Percentiles rank a stretch among this genome's conserved stretches.
These are phyloP conservation scores for Penicillium sp. DNA, from an alignment of 2,329 filamentous ascomycete genomes.

Conservation along the genomic window DNA sequence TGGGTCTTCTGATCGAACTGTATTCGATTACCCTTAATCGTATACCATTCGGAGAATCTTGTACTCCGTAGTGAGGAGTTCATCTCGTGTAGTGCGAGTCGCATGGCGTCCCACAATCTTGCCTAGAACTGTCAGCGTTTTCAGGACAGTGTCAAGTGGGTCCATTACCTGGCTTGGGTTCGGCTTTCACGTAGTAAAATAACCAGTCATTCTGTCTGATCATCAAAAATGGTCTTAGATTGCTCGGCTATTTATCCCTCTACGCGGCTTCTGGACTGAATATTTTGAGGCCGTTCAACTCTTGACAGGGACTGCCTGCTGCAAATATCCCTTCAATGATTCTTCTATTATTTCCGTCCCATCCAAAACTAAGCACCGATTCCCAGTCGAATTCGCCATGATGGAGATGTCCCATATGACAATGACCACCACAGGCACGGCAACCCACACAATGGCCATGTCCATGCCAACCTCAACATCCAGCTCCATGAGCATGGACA, in stretches of 20 bases:
- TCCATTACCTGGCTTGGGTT: too few relatives aligned
- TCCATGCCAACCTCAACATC: conserved; percentile 9
- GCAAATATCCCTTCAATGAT: background rate
- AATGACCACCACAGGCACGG: conserved; percentile 8
- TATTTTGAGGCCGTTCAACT: background rate
- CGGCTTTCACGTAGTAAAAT: too few relatives aligned
- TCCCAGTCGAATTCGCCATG: background rate
- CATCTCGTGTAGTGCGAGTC: background rate
- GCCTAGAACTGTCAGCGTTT: background rate
- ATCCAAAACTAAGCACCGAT: background rate
- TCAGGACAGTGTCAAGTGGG: too few relatives aligned
- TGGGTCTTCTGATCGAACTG: background rate
- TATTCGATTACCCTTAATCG: background rate
- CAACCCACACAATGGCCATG: conserved; percentile 16
- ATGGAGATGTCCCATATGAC: conserved; percentile 22
- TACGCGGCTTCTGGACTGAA: background rate
- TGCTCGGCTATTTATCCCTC: background rate
- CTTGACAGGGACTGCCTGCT: too few relatives aligned
- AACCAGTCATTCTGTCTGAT: background rate
- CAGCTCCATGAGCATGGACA: conserved; percentile 10
- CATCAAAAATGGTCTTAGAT: background rate
- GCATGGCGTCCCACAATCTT: background rate
- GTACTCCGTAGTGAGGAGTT: background rate
- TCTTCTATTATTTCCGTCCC: background rate
- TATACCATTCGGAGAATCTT: background rate